Evolutionary conservation across 2,329 filamentous ascomycete species (phyloP).

Genomic region (Penicillium sp.): DNA sequence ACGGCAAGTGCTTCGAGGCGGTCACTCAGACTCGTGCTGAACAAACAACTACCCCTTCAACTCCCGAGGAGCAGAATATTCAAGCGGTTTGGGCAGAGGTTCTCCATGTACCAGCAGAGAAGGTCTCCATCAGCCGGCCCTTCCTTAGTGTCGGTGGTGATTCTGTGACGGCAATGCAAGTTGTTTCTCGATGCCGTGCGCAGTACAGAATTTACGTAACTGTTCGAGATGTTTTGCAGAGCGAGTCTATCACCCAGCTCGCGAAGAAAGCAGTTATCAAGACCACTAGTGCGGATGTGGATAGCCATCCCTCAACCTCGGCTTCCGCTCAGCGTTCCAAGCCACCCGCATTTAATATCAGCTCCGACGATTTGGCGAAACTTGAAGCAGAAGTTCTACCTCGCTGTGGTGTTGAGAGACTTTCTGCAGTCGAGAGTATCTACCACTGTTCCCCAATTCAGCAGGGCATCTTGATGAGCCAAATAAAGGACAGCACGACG

Average conservation of each 20-base stretch:
- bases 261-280: constrained; percentile 8
- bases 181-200: constrained; percentile 5
- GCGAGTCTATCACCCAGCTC: constrained; percentile 6
- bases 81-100: constrained; percentile 6
- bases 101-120: constrained; percentile 5
- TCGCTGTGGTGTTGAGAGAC: neutral
- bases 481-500: constrained; percentile 17
- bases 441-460: constrained; percentile 25
- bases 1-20: constrained; percentile 1
- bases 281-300: neutral
- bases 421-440: constrained; percentile 12
- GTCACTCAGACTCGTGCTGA: constrained; percentile 1
- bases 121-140: constrained; percentile 6
- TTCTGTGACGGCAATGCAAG: constrained; percentile 18
- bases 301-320: neutral
- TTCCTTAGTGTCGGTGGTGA: constrained; percentile 16
- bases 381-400: constrained; percentile 4
- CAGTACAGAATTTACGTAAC: neutral
- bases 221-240: constrained; percentile 12
- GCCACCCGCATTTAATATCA: neutral
- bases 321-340: neutral
- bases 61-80: constrained; percentile 3
- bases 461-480: constrained; percentile 23
- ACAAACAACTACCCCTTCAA: neutral
- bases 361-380: neutral